phyloP scores from a whole-genome alignment of 2,329 filamentous ascomycete species.

The Talaromyces albobiverticillius region DNA sequence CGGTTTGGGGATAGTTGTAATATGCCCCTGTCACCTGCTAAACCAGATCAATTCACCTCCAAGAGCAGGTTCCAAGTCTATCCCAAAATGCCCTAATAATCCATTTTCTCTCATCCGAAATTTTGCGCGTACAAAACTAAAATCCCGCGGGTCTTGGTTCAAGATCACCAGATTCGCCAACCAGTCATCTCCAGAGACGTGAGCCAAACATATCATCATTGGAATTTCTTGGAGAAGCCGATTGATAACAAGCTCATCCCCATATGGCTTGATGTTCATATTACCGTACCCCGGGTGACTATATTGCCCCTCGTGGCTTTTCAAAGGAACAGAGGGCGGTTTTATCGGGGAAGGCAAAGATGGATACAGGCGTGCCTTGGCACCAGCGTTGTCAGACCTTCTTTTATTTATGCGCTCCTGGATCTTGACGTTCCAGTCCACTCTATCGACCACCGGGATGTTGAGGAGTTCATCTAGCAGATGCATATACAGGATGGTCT shows the following conservation, averaged over 20 bases:
- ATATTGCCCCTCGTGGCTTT: not conserved
- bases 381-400: not conserved
- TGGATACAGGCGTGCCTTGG: not conserved
- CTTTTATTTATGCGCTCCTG: constrained; percentile 1
- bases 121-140: not conserved
- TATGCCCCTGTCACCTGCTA: no score
- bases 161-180: not conserved
- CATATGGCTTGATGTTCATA: not conserved
- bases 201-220: constrained; percentile 1
- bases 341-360: not conserved
- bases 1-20: no score
- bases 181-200: constrained; percentile 1
- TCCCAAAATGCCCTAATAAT: not conserved
- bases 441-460: not conserved
- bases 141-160: constrained; percentile 4
- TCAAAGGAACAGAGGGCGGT: not conserved
- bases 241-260: not conserved
- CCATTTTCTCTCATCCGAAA: not conserved
- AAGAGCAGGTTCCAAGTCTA: constrained; percentile 5
- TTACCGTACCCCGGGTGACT: not conserved
- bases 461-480: not conserved
- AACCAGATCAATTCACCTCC: not conserved
- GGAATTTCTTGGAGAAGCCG: constrained; percentile 3
- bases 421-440: not conserved
- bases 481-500: constrained; percentile 1